These are phyloP conservation scores for Mollisia scopiformis DNA, from an alignment of 2,329 filamentous ascomycete species.

Conservation along the genomic window DNA sequence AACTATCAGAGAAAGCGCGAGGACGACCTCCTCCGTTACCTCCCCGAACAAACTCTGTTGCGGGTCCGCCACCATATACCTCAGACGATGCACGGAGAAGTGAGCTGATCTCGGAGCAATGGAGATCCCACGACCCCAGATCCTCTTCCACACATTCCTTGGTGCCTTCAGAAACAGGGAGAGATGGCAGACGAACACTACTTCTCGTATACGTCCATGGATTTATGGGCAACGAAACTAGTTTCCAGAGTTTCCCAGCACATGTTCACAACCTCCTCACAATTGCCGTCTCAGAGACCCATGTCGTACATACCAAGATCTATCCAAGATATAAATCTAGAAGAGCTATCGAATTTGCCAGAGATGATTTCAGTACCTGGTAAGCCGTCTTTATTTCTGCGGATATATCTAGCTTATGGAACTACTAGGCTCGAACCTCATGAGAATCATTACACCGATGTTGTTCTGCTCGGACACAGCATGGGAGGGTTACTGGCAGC, in stretches of 20 bases:
- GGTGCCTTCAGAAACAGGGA: slow-evolving; percentile 32
- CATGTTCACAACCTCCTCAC: slow-evolving; percentile 80
- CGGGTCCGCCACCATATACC: slow-evolving; percentile 34
- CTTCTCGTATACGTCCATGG: slow-evolving; percentile 87
- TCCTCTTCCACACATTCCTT: slow-evolving; percentile 38
- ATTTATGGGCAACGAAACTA: slow-evolving; percentile 86
- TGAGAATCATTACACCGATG: slow-evolving; percentile 72
- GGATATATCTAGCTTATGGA: slow-evolving; percentile 19
- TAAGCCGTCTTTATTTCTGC: slow-evolving; percentile 37
- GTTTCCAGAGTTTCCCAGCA: slow-evolving; percentile 84
- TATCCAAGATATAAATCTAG: slow-evolving; percentile 82
- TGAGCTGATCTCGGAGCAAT: slow-evolving; percentile 36
- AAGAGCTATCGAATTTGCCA: slow-evolving; percentile 70
- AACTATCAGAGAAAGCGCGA: slow-evolving; percentile 20
- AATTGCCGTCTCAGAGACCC: slow-evolving; percentile 67
- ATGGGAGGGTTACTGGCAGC: slow-evolving; percentile 86
- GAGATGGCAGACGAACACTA: slow-evolving; percentile 53
- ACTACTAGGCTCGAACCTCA: slow-evolving; percentile 69
- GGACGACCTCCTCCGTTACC: slow-evolving; percentile 32
- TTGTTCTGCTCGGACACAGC: slow-evolving; percentile 84
- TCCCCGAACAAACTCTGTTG: slow-evolving; percentile 25
- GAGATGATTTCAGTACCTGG: slow-evolving; percentile 84
- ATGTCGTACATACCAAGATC: slow-evolving; percentile 84
- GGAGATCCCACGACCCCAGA: slow-evolving; percentile 37
- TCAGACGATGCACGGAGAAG: slow-evolving; percentile 31